phyloP scores from a whole-genome alignment of 495 filamentous ascomycete species.

The Neurospora africana region DNA sequence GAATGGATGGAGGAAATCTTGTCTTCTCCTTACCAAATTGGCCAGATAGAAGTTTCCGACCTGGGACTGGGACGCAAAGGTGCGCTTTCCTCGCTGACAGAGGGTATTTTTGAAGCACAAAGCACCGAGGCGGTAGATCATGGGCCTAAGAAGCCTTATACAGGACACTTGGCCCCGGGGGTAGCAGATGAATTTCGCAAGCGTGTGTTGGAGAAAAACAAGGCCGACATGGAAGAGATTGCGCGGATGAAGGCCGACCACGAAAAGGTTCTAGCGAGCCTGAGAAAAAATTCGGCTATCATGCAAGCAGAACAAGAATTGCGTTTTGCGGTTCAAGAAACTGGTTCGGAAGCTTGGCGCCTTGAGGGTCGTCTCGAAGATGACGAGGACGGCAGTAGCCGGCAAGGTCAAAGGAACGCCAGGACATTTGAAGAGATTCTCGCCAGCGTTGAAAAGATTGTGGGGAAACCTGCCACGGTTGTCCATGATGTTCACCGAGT shows the following conservation, averaged over 20 bases:
- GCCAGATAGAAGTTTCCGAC: constrained; percentile 77
- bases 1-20: constrained; percentile 99
- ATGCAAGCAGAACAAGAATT: constrained; percentile 56
- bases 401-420: constrained; percentile 34
- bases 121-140: constrained; percentile 48
- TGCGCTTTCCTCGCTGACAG: constrained; percentile 69
- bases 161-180: constrained; percentile 51
- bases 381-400: constrained; percentile 33
- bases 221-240: constrained; percentile 63
- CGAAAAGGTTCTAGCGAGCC: constrained; percentile 58
- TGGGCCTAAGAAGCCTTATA: constrained; percentile 37
- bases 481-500: constrained; percentile 56
- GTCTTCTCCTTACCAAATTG: constrained; percentile 70
- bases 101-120: constrained; percentile 55
- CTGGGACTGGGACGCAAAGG: constrained; percentile 80
- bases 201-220: constrained; percentile 54
- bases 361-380: constrained; percentile 53
- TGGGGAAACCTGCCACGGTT: constrained; percentile 44
- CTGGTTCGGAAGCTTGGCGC: constrained; percentile 50
- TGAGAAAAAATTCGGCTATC: constrained; percentile 54
- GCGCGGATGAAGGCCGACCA: constrained; percentile 72
- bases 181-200: constrained; percentile 70
- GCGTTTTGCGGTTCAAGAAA: constrained; percentile 43
- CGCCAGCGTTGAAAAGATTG: constrained; percentile 44
- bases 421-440: constrained; percentile 52